Evolutionary conservation across 2,329 filamentous ascomycete genomes (phyloP).

Genomic region (Fonsecaea monophora): DNA sequence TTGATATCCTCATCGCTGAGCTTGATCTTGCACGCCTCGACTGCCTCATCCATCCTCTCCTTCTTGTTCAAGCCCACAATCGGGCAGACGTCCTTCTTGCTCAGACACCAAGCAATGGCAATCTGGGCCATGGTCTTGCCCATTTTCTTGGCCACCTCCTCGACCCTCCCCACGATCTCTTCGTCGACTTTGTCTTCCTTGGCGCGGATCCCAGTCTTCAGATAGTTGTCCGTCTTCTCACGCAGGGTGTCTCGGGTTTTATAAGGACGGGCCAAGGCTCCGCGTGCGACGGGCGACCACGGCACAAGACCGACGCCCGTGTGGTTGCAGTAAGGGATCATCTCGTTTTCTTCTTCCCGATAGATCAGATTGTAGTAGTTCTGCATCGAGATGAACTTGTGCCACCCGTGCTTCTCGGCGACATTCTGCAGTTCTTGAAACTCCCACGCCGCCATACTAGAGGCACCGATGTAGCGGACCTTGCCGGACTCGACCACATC

Average conservation of each 20-base stretch:
- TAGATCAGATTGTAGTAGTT: conserved; percentile 50
- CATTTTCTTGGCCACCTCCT: conserved; percentile 65
- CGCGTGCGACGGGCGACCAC: conserved; percentile 52
- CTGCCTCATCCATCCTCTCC: conserved; percentile 67
- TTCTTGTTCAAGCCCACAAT: conserved; percentile 68
- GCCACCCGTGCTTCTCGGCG: conserved; percentile 59
- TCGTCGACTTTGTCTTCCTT: conserved; percentile 57
- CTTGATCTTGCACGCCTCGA: conserved; percentile 54
- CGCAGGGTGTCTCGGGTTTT: conserved; percentile 50
- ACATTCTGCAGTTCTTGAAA: conserved; percentile 56
- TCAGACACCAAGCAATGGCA: conserved; percentile 67
- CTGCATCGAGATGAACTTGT: conserved; percentile 61
- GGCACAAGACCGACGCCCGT: conserved; percentile 49
- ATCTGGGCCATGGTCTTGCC: conserved; percentile 69
- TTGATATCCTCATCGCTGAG: conserved; percentile 65
- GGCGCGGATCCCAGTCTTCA: conserved; percentile 51
- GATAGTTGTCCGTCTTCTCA: conserved; percentile 53
- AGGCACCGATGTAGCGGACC: conserved; percentile 47
- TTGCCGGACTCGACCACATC: conserved; percentile 54
- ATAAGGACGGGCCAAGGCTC: conserved; percentile 57
- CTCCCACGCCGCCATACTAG: conserved; percentile 46
- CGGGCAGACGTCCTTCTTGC: conserved; percentile 60
- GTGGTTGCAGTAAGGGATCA: conserved; percentile 52
- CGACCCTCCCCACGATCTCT: conserved; percentile 61
- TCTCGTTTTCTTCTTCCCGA: conserved; percentile 58